Percentiles rank a stretch among this genome's conserved stretches.
Conservation (phyloP, 2,329 filamentous ascomycete species). For the Fusarium neocosmosporiellum region DNA sequence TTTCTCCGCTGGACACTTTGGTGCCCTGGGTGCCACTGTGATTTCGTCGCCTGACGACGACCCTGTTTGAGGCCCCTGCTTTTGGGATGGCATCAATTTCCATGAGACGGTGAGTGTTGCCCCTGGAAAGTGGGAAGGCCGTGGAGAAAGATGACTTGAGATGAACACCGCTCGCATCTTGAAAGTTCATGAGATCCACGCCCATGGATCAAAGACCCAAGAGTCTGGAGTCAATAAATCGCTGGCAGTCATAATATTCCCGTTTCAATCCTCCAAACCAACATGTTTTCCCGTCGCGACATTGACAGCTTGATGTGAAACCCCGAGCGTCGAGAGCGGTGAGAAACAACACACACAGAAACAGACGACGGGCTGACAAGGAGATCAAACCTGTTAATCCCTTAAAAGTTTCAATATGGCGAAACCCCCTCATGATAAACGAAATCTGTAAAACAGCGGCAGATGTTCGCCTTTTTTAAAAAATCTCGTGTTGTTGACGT, state of each 20-base stretch:
- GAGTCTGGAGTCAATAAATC: neutral
- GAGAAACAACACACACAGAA: neutral
- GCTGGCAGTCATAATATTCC: neutral
- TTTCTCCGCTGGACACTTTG: slow-evolving; percentile 30
- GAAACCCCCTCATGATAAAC: neutral
- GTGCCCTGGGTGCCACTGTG: neutral
- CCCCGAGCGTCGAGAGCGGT: neutral
- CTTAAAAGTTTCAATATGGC: neutral
- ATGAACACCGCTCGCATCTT: neutral
- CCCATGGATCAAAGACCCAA: neutral
- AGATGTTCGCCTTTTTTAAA: slow-evolving; percentile 1
- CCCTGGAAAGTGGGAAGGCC: neutral
- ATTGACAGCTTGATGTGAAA: neutral
- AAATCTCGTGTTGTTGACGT: slow-evolving; percentile 17
- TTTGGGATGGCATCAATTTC: slow-evolving; percentile 5
- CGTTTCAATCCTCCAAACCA: neutral
- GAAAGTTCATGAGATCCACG: neutral
- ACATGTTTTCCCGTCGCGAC: neutral
- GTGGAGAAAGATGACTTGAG: neutral
- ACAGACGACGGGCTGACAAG: neutral
- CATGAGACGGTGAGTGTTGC: slow-evolving; percentile 4
- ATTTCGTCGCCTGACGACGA: slow-evolving; percentile 5
- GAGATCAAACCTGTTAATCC: slow-evolving; percentile 3
- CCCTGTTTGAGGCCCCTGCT: slow-evolving; percentile 23
- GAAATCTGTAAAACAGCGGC: neutral